Percentiles rank a stretch among this genome's conserved stretches.
Conservation (phyloP, 1,139 yeast genomes). For the Pichia sp. region DNA sequence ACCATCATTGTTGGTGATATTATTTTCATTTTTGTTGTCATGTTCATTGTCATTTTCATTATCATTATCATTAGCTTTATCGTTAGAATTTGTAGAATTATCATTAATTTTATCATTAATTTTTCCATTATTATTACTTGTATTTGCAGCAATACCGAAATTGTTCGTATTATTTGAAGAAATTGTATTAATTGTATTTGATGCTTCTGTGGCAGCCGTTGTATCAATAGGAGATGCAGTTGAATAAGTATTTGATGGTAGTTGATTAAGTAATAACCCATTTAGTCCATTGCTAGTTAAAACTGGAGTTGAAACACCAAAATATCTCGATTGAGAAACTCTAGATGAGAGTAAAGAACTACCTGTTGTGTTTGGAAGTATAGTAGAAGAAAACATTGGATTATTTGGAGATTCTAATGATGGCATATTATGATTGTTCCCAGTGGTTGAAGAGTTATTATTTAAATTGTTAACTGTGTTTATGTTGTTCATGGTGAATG, state of each 20-base stretch:
- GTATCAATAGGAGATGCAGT: conserved; percentile 1
- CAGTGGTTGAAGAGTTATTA: no score
- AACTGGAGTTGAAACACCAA: conserved; percentile 22
- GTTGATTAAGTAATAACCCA: conserved; percentile 3
- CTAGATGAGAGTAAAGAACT: conserved; percentile 35
- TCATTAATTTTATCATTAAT: background rate
- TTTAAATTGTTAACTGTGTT: no score
- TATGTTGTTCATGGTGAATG: background rate
- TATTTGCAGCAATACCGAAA: background rate
- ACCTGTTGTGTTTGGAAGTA: conserved; percentile 29
- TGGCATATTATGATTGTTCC: no score
- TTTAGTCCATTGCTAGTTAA: conserved; percentile 2
- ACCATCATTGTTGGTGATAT: background rate
- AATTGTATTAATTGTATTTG: conserved; percentile 3
- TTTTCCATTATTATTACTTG: background rate
- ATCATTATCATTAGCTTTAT: no score
- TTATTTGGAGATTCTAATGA: no score
- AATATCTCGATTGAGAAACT: conserved; percentile 35
- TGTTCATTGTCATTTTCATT: no score
- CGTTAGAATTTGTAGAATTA: background rate
- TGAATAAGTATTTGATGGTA: background rate
- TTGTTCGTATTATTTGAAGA: background rate
- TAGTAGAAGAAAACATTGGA: conserved; percentile 9
- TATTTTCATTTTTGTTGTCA: no score
- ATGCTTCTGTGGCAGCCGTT: conserved; percentile 5